Evolutionary conservation across 208 protist genomes (phyloP).

Genomic region (Wallacemonas sp.): DNA sequence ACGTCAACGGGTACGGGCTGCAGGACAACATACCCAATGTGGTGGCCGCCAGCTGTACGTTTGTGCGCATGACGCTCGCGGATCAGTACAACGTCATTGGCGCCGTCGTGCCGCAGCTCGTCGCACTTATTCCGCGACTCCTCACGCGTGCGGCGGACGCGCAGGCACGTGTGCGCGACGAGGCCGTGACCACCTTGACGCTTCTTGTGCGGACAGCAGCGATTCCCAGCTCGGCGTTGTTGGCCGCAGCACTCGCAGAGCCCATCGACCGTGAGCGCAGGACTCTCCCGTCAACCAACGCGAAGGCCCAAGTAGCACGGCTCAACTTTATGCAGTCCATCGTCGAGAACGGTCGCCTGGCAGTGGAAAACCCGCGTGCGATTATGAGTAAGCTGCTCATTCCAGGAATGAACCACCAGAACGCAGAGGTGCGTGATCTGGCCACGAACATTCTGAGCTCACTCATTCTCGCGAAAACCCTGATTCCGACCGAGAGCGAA

Average conservation of each 20-base stretch:
- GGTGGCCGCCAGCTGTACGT: slow-evolving; percentile 61
- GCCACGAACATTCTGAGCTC: slow-evolving; percentile 39
- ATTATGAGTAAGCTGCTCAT: slow-evolving; percentile 68
- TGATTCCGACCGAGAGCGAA: slow-evolving; percentile 49
- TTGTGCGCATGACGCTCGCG: slow-evolving; percentile 63
- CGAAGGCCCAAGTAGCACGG: slow-evolving; percentile 66
- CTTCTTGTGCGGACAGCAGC: slow-evolving; percentile 45
- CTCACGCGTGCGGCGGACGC: slow-evolving; percentile 73
- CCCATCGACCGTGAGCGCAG: slow-evolving; percentile 74
- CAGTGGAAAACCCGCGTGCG: slow-evolving; percentile 18
- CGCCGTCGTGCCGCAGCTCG: slow-evolving; percentile 41
- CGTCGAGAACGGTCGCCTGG: slow-evolving; percentile 19
- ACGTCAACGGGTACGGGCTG: slow-evolving; percentile 73
- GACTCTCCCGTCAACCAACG: slow-evolving; percentile 48
- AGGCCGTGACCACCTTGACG: slow-evolving; percentile 59
- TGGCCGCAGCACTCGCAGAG: slow-evolving; percentile 61
- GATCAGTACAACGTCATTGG: slow-evolving; percentile 46
- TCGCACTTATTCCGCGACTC: slow-evolving; percentile 68
- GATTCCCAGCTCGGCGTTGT: slow-evolving; percentile 34
- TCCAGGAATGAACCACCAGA: slow-evolving; percentile 75
- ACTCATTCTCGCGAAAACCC: slow-evolving; percentile 31
- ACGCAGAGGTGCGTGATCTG: slow-evolving; percentile 78
- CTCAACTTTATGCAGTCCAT: slow-evolving; percentile 58
- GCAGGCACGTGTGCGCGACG: slow-evolving; percentile 70
- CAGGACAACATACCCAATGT: slow-evolving; percentile 85